Evolutionary conservation across 2,329 filamentous ascomycete genomes (phyloP), one percentile per base, ranked within the genome.

Genomic region (Pseudogymnoascus sp.): DNA sequence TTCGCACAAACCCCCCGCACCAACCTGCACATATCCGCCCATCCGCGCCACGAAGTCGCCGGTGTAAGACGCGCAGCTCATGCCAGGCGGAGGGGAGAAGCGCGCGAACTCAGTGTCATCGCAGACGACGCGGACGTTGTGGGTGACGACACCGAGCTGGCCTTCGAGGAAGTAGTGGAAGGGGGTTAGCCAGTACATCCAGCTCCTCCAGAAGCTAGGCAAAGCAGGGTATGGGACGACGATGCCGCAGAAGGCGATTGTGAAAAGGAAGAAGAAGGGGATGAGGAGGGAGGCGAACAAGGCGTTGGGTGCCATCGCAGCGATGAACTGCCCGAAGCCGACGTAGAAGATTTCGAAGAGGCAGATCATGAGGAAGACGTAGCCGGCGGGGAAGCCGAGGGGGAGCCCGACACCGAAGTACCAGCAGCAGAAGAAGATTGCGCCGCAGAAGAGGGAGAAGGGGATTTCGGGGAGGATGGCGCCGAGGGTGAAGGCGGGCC

Each of bases 231-330:
- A 84, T 0, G 87, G 86, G 0, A 90, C 86, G 9, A 89, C 81
- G 5, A 90, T 85, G 64, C 87, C 87, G 71, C 87, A 89, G 78
- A 90, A 90, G 8, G 82, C 82, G 21, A 88, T 80, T 38, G 89
- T 81, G 68, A 90, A 89, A 26, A 87, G 81, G 76, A 90, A 88
- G 74, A 89, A 88, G 3, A 88, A 72, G 0, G 88, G 87, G 0
- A 89, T 86, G 0, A 89, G 77, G 0, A 89, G 74, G 3, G 83
- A 86, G 0, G 87, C 87, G 17, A 89, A 78, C 3, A 88, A 76
- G 65, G 86, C 84, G 70, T 89, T 90, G 1, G 87, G 86, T 1
- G 83, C 77, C 65, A 88, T 83, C 0, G 87, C 78, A 0, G 87
- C 87, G 63, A 90, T 88, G 40, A 84, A 83, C 69, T 89, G 86